Evolutionary conservation across 352 stramenopile species (phyloP).

Genomic region (Phytophthora citrophthora): DNA sequence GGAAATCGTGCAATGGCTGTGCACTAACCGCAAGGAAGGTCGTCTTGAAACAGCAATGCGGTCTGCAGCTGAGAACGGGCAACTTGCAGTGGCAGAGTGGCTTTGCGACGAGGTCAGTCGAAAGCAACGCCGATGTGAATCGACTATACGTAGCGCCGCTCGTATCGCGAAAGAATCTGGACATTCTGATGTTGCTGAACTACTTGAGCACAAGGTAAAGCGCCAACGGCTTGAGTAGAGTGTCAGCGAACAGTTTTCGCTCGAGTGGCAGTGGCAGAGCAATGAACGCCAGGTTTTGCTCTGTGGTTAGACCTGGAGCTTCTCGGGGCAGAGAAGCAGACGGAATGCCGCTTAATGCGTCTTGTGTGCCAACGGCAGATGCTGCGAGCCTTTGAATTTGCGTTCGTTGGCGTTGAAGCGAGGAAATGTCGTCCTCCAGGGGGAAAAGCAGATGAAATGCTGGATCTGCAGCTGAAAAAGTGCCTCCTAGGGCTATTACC

Average conservation of each 20-base stretch:
- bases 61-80: conserved; percentile 14
- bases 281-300: conserved; percentile 46
- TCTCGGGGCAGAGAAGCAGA: conserved; percentile 1
- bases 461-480: conserved; percentile 30
- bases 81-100: conserved; percentile 12
- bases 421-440: conserved; percentile 10
- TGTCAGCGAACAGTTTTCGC: conserved; percentile 29
- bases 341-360: conserved; percentile 9
- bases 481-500: conserved; percentile 10
- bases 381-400: conserved; percentile 44
- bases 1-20: conserved; percentile 18
- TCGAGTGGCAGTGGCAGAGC: conserved; percentile 43
- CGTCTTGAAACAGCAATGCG: conserved; percentile 9
- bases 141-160: conserved; percentile 14
- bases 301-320: conserved; percentile 44
- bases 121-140: conserved; percentile 18
- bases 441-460: conserved; percentile 18
- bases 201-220: conserved; percentile 26
- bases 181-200: conserved; percentile 9
- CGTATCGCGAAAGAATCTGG: conserved; percentile 17
- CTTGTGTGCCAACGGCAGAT: conserved; percentile 63
- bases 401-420: conserved; percentile 12
- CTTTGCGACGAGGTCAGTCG: conserved; percentile 14
- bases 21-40: conserved; percentile 18
- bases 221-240: conserved; percentile 18